Base-by-base conservation (phyloP, 345 rosid species). In the Arabidopsis arenosa region DNA sequence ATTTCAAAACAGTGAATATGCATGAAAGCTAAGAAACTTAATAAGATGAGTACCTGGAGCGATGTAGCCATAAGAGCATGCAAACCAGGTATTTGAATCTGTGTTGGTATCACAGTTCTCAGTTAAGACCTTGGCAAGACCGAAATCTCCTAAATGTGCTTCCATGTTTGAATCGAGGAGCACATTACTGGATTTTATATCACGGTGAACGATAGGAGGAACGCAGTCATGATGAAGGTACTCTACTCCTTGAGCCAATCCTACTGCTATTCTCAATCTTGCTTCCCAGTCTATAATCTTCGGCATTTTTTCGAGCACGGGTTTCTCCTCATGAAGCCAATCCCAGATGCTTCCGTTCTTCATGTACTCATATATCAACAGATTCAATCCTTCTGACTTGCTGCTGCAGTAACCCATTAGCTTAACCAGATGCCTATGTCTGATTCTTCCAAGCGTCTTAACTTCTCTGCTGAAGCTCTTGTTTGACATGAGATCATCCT, bases 301-400 rank as follows among this genome's bases (percentile, higher is more conserved):
- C 76, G 74, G 85, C 81, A 66, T 82, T 75, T 89, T 90, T 21
- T 67, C 70, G 44, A 78, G 81, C 56, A n/a, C 74, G 0, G 83
- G 80, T 23, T 80, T 75, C 18, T 81, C 76, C 48, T 55, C 73
- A 74, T 95, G 92, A 77, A 95, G 83, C 97, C 98, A 92, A 79
- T 95, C 98, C 96, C 97, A 92, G 30, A 89, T 80, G 21, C 99
- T 95, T 63, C 98, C 98, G 3, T 95, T 95, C 86, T 86, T 85
- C 99, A 95, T 95, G 77, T 86, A 92, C 79, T 95, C 97, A 32
- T 95, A 92, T 40, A 95, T 87, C 84, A 95, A 79, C 55, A 95
- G 84, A 81, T 89, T 95, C 33, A 83, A 79, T 33, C 96, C 97
- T 28, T 84, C 89, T 35, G 75, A 77, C 70, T 66, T 82, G 79